Conservation (phyloP, 768 basidiomycete species). For the Strobilomyces echinocephalus region DNA sequence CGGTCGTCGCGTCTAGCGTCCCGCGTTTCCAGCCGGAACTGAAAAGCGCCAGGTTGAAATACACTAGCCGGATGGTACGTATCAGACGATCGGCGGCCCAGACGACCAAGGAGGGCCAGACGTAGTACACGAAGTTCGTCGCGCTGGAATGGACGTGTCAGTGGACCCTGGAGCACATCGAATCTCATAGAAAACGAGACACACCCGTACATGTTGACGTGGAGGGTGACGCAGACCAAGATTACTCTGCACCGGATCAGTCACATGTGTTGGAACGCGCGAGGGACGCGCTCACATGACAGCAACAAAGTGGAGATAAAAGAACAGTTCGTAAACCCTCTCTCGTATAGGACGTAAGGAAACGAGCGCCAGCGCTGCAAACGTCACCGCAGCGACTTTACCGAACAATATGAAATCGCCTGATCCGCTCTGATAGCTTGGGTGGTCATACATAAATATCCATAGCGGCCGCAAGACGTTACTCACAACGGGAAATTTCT, state of each 20-base stretch:
- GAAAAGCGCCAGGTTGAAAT: constrained; percentile 39
- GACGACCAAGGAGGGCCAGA: constrained; percentile 49
- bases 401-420: constrained; percentile 25
- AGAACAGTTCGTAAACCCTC: constrained; percentile 48
- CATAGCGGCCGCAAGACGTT: background rate
- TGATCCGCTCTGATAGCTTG: constrained; percentile 6
- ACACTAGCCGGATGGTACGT: constrained; percentile 38
- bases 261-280: constrained; percentile 32
- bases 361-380: constrained; percentile 38
- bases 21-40: constrained; percentile 16
- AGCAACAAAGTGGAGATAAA: constrained; percentile 41
- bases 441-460: background rate
- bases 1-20: constrained; percentile 34
- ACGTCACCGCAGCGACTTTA: constrained; percentile 32
- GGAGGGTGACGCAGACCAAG: constrained; percentile 37
- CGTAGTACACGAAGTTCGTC: constrained; percentile 21
- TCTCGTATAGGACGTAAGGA: constrained; percentile 49
- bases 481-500: constrained; percentile 14
- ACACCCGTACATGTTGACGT: constrained; percentile 31
- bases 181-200: constrained; percentile 24
- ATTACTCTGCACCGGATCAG: constrained; percentile 29
- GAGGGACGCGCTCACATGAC: constrained; percentile 30
- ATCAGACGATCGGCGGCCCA: constrained; percentile 52
- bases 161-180: background rate
- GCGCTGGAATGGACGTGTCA: constrained; percentile 15